Evolutionary conservation across 2,329 filamentous ascomycete genomes (phyloP).

Genomic region (Phaeosphaeriaceae sp.): DNA sequence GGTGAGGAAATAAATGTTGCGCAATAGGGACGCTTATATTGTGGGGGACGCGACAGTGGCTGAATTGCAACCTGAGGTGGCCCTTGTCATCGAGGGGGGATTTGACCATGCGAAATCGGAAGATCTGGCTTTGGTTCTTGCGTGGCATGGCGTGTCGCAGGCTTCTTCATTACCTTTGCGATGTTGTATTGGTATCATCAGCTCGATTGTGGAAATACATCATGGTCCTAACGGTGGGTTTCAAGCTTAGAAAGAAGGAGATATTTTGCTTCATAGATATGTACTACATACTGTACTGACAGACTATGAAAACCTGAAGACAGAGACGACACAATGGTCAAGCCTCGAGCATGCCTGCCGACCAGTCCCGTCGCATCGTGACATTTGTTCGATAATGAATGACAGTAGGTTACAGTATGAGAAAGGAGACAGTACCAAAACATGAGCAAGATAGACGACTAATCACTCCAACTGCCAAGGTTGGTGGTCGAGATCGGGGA

Average conservation of each 20-base stretch:
- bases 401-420: conserved; percentile 3
- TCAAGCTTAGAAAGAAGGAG: background rate
- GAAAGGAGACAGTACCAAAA: conserved; percentile 2
- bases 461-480: conserved; percentile 38
- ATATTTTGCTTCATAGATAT: background rate
- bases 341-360: background rate
- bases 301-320: background rate
- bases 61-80: background rate
- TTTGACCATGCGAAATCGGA: background rate
- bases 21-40: background rate
- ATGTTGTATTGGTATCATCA: background rate
- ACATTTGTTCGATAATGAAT: conserved; percentile 2
- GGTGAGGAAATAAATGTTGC: background rate
- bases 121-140: background rate
- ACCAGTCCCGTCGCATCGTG: background rate
- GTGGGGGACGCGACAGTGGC: background rate
- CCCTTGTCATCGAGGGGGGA: background rate
- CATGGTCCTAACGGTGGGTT: background rate
- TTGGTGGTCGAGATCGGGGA: conserved; percentile 40
- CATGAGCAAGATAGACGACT: conserved; percentile 17
- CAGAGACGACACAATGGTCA: background rate
- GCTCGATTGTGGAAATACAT: background rate
- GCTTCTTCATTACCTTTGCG: background rate
- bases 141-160: background rate
- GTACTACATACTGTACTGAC: background rate